Evolutionary conservation across 805 yeast species (phyloP).

Genomic region (Nakazawaea ernobii): DNA sequence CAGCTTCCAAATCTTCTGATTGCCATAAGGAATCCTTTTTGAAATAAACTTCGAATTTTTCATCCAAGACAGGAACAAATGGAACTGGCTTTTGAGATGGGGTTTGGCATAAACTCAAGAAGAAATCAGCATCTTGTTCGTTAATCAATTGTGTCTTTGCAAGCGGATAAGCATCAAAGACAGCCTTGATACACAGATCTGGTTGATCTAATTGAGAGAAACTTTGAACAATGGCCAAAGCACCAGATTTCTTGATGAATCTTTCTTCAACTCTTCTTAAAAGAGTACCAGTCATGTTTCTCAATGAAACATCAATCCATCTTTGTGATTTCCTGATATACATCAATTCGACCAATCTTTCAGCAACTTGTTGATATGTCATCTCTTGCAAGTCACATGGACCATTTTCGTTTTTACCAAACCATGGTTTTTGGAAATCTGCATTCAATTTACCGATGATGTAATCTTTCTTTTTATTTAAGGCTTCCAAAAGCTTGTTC

Average conservation of each 20-base stretch:
- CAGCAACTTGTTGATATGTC: constrained; percentile 90
- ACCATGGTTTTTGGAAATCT: constrained; percentile 98
- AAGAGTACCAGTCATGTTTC: constrained; percentile 82
- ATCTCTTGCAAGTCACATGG: constrained; percentile 89
- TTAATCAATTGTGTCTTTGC: constrained; percentile 80
- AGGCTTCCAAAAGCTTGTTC: constrained; percentile 75
- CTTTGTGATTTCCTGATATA: constrained; percentile 70
- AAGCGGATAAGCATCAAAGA: constrained; percentile 65
- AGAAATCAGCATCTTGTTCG: constrained; percentile 93
- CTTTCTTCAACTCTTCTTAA: constrained; percentile 97
- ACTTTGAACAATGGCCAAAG: constrained; percentile 67
- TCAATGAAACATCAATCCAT: constrained; percentile 85
- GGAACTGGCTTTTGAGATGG: constrained; percentile 97
- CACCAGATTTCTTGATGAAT: constrained; percentile 53
- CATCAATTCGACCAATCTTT: constrained; percentile 83
- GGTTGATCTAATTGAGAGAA: constrained; percentile 68
- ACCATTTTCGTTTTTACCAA: constrained; percentile 70
- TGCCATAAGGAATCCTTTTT: constrained; percentile 99
- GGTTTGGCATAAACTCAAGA: constrained; percentile 74
- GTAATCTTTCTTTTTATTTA: constrained; percentile 77
- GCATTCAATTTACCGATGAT: constrained; percentile 82
- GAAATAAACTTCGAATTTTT: constrained; percentile 91
- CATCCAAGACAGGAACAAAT: constrained; percentile 91
- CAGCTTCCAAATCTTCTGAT: constrained; percentile 94
- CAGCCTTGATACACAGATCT: constrained; percentile 45